Conservation (phyloP, 495 filamentous ascomycete genomes). For the Xylaria bambusicola region DNA sequence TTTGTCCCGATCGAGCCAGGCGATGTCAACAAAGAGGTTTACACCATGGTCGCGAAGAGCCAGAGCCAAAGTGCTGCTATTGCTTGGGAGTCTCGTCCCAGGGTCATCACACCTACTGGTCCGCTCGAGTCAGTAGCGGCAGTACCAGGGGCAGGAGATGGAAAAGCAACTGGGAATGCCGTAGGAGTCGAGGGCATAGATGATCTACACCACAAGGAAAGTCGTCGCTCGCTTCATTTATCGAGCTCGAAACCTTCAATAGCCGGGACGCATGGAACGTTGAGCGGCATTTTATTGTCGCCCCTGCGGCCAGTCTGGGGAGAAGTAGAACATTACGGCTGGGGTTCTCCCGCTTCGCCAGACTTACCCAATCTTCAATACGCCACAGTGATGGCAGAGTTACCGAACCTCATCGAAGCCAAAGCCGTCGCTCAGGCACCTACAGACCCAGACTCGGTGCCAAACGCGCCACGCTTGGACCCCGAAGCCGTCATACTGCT, state of each 20-base stretch:
- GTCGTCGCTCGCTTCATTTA: conserved; percentile 25
- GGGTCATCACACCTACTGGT: conserved; percentile 43
- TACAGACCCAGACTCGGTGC: conserved; percentile 50
- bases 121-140: conserved; percentile 8
- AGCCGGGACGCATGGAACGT: conserved; percentile 26
- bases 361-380: conserved; percentile 82
- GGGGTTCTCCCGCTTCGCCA: conserved; percentile 74
- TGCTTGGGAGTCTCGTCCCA: conserved; percentile 74
- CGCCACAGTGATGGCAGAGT: conserved; percentile 75
- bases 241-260: conserved; percentile 28
- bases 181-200: conserved; percentile 1
- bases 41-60: conserved; percentile 69
- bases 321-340: conserved; percentile 79
- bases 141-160: no score
- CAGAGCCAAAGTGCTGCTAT: conserved; percentile 77
- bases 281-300: conserved; percentile 28
- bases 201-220: conserved; percentile 2
- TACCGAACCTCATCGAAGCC: conserved; percentile 90
- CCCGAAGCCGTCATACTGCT: conserved; percentile 68
- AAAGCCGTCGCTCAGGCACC: conserved; percentile 85
- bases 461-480: conserved; percentile 46
- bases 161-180: conserved; percentile 15
- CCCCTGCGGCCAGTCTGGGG: conserved; percentile 64
- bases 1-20: conserved; percentile 83
- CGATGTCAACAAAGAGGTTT: conserved; percentile 69